Evolutionary conservation across 1,284 basidiomycete genomes (phyloP).

Genomic region (Tremellales sp.): DNA sequence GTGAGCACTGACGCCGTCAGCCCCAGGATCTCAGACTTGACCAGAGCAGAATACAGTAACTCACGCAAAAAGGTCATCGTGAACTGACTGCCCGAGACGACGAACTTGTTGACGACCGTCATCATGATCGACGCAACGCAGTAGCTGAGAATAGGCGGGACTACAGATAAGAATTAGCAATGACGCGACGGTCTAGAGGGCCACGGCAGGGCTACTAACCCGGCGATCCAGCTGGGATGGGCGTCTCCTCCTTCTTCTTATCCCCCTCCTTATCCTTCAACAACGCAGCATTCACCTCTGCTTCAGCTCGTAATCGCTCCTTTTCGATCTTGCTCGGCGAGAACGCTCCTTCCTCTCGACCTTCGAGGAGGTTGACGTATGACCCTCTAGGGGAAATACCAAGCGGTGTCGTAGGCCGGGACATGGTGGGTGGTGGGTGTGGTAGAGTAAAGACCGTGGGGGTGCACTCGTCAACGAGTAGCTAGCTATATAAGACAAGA

Average conservation of each 20-base stretch:
- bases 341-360: slow-evolving; percentile 12
- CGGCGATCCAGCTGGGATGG: slow-evolving; percentile 24
- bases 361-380: slow-evolving; percentile 27
- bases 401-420: slow-evolving; percentile 24
- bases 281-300: slow-evolving; percentile 22
- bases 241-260: slow-evolving; percentile 28
- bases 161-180: slow-evolving; percentile 6
- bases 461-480: too few relatives aligned
- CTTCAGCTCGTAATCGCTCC: slow-evolving; percentile 24
- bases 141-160: slow-evolving; percentile 73
- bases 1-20: slow-evolving; percentile 58
- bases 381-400: slow-evolving; percentile 31
- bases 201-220: slow-evolving; percentile 17
- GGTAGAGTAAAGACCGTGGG: too few relatives aligned
- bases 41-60: slow-evolving; percentile 9
- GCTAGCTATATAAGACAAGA: too few relatives aligned
- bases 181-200: not conserved
- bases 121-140: slow-evolving; percentile 93
- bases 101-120: slow-evolving; percentile 98
- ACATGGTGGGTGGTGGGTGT: too few relatives aligned
- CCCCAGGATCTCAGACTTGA: too few relatives aligned
- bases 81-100: slow-evolving; percentile 89
- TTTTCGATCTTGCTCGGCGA: slow-evolving; percentile 17
- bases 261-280: slow-evolving; percentile 23
- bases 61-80: slow-evolving; percentile 87